phyloP scores from a whole-genome alignment of 139 green algal species.

The Chlorella sp. region DNA sequence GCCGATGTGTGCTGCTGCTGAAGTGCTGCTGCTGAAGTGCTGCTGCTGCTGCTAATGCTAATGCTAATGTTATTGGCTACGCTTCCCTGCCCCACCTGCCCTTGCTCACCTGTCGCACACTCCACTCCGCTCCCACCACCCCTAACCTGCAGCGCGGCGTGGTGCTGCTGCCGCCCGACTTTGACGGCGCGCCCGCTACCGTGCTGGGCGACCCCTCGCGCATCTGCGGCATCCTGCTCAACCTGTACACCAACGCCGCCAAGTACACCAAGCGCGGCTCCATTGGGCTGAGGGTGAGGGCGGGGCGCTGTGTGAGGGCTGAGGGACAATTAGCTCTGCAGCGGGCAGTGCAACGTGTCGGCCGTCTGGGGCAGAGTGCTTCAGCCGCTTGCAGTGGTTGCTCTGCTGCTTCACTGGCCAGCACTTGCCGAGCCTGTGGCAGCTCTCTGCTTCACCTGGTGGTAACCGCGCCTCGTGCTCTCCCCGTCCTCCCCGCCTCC shows the following conservation, averaged over 20 bases:
- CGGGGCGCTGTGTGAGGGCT: no score
- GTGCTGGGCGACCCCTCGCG: constrained; percentile 65
- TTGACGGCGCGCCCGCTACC: constrained; percentile 27
- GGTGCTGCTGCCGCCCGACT: constrained; percentile 45
- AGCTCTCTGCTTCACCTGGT: no score
- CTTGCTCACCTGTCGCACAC: neutral
- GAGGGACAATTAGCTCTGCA: no score
- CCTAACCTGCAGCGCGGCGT: constrained; percentile 32
- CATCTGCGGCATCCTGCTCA: constrained; percentile 84
- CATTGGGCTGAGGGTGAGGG: constrained; percentile 69
- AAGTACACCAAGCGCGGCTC: constrained; percentile 81
- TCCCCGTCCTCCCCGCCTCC: no score
- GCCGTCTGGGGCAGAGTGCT: no score
- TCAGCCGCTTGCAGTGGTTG: no score
- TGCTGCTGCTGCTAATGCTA: neutral
- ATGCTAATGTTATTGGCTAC: neutral
- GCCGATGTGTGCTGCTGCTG: neutral
- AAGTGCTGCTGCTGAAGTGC: neutral
- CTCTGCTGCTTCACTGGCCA: no score
- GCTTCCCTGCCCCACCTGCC: neutral
- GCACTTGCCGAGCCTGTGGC: no score
- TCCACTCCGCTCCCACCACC: neutral
- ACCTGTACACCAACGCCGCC: constrained; percentile 87
- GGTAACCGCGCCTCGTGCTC: no score
- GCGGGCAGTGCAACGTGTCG: no score